A percentile compares a stretch with the other conserved stretches of the same genome.
Evolutionary conservation across 2,329 filamentous ascomycete species (phyloP).

Genomic region (Diplodia seriata): DNA sequence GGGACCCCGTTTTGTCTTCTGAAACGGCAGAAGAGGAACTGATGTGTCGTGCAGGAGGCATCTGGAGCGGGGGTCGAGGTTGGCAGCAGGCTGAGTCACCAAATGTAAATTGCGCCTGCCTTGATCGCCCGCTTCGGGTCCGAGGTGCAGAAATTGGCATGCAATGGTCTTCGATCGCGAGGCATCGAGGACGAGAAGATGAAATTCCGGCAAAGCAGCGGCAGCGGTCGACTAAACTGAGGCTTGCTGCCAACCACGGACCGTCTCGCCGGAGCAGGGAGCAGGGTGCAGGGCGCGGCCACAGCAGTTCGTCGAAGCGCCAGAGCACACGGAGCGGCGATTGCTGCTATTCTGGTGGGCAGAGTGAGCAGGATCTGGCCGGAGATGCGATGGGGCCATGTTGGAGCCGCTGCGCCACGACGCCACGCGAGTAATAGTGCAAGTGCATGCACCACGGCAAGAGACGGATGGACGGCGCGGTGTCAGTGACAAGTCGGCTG

Average conservation of each 20-base stretch:
- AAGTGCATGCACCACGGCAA: neutral
- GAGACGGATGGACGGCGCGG: too few species aligned
- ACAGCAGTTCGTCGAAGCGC: too few species aligned
- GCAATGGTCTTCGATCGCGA: too few species aligned
- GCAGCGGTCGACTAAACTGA: neutral
- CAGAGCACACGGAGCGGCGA: neutral
- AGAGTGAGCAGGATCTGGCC: neutral
- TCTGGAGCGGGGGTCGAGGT: constrained; percentile 4
- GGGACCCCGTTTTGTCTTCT: neutral
- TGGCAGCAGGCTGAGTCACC: neutral
- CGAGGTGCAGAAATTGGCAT: neutral
- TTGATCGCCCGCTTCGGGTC: neutral
- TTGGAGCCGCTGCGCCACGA: constrained; percentile 15
- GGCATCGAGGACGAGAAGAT: neutral
- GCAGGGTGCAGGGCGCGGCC: neutral
- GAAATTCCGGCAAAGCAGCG: neutral
- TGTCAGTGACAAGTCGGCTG: neutral
- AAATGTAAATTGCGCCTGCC: neutral
- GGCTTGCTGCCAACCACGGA: neutral
- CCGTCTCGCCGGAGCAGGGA: too few species aligned
- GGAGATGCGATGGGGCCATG: neutral
- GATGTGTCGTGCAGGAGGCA: constrained; percentile 1
- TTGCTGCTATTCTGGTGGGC: constrained; percentile 10
- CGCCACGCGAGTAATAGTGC: constrained; percentile 13
- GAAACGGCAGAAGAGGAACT: neutral